Base-by-base conservation (phyloP, 2,329 filamentous ascomycete genomes). In the Fusarium sp. region DNA sequence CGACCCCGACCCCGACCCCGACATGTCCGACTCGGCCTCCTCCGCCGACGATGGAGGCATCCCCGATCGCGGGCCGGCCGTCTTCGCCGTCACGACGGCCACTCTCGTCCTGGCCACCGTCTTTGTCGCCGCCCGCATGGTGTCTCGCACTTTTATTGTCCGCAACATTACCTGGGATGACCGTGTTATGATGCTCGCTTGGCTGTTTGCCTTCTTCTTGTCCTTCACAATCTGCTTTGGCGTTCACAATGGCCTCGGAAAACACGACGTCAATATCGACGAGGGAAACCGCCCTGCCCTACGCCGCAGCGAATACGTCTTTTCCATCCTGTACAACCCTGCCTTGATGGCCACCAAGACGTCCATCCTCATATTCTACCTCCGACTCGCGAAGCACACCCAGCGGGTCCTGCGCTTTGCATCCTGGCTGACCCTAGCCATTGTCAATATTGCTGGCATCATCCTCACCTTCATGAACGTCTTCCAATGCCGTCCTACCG, bases 261-360 rank as follows among this genome's bases (percentile, higher is more conserved):
- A 86, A 52, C 88, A 91, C 74, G 91, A 94, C 76, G 73, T 65
- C 2, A 78, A 94, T 73, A 90, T 94, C 34, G 78, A 83, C 1
- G 47, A 73, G 0, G 75, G 79, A n/a, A 82, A 89, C 78, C 80
- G 84, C 68, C 72, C 82, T 12, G 78, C 82, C 1, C 82, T 94
- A 67, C 87, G 90, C 61, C 83, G 82, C 52, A 85, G 83, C 71
- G 87, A 91, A 86, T 91, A 91, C 81, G 86, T 86, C 61, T 90
- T 91, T 73, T 90, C 89, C 7, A 85, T 91, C 39, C 77, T 91
- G 41, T 69, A 95, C 90, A 97, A 97, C 77, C 94, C 94, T 12
- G 92, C 93, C 4, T 85, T 97, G 60, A 97, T 97, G 93, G 90
- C 92, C 3, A 94, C 94, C 53, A 98, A 98, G 82, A 94, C 93